Conservation (phyloP, 2,329 filamentous ascomycete genomes). For the Thielaviopsis populi region DNA sequence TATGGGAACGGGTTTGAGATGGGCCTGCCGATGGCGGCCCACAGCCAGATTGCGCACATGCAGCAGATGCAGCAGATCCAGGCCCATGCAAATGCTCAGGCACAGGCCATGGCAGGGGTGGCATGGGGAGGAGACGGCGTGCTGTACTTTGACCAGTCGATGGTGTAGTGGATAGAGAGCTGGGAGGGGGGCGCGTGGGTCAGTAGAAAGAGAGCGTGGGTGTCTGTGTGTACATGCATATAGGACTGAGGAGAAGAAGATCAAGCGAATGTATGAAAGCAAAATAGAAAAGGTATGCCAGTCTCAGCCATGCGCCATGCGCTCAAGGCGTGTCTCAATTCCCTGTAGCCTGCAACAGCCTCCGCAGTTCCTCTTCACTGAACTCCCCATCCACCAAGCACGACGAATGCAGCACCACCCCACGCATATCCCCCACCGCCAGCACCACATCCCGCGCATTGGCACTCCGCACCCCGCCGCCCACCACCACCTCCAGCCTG, state of each 20-base stretch:
- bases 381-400: conserved; percentile 16
- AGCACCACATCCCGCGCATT: conserved; percentile 23
- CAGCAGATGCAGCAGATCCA: conserved; percentile 11
- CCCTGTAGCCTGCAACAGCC: conserved; percentile 8
- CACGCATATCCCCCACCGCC: not conserved
- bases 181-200: not conserved
- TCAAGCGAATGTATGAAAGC: not conserved
- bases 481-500: conserved; percentile 34
- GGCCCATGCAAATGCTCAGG: not conserved
- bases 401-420: conserved; percentile 18
- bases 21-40: conserved; percentile 5
- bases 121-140: not conserved
- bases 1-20: not conserved
- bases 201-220: not conserved
- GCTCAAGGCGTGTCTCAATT: not conserved
- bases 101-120: not conserved
- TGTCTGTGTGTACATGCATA: not conserved
- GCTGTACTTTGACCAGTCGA: conserved; percentile 5
- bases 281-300: not conserved
- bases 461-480: conserved; percentile 34
- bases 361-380: conserved; percentile 6
- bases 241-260: not conserved
- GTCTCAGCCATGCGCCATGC: not conserved
- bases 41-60: conserved; percentile 8
- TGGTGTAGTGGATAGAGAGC: not conserved